Percentiles rank a stretch among this genome's conserved stretches.
phyloP scores from a whole-genome alignment of 2,329 filamentous ascomycete genomes.

The Aspergillus sp. region DNA sequence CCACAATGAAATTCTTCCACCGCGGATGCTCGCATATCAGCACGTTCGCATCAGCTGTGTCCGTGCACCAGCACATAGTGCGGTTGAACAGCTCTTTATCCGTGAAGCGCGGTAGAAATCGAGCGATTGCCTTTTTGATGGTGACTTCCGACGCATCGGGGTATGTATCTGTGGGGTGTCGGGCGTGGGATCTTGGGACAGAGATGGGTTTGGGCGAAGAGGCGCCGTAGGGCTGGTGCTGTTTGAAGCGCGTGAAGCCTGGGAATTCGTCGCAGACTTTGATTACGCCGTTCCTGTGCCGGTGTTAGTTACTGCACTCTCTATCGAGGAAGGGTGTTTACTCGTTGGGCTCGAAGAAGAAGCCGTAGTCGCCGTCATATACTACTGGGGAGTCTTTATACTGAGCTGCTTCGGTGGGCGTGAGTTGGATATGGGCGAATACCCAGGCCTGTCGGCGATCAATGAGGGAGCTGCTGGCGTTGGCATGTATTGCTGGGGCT shows the following conservation, averaged over 20 bases:
- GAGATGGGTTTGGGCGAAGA: background rate
- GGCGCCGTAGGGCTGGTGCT: background rate
- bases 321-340: constrained; percentile 13
- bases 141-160: background rate
- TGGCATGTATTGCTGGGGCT: constrained; percentile 33
- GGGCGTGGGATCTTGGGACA: background rate
- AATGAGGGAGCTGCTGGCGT: constrained; percentile 42
- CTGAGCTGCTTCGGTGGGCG: constrained; percentile 40
- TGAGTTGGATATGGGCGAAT: constrained; percentile 47
- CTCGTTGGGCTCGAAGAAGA: constrained; percentile 51
- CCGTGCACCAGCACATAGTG: constrained; percentile 6
- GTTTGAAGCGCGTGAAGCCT: constrained; percentile 44
- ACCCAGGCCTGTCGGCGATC: constrained; percentile 47
- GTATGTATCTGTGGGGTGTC: constrained; percentile 2
- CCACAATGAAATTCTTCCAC: background rate
- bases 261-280: constrained; percentile 54
- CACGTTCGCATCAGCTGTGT: background rate
- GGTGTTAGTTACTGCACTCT: background rate
- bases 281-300: constrained; percentile 26
- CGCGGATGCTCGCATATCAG: constrained; percentile 2
- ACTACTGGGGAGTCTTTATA: constrained; percentile 47
- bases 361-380: constrained; percentile 49
- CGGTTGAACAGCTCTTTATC: constrained; percentile 1
- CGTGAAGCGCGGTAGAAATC: background rate
- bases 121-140: background rate